Conservation (phyloP, 768 basidiomycete genomes). For the Kwoniella sp. region DNA sequence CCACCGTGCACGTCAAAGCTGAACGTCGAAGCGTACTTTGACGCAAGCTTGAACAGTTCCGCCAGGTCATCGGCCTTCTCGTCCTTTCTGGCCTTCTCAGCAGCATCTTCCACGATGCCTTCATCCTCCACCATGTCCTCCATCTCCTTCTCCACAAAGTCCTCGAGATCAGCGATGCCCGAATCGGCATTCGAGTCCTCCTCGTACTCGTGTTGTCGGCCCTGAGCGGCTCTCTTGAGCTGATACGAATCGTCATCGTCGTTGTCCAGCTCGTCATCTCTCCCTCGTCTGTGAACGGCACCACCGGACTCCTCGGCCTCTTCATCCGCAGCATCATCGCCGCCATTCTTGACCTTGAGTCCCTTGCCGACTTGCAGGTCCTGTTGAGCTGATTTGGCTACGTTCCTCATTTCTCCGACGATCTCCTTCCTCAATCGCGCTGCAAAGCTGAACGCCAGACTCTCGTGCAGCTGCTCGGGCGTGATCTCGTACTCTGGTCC, state of each 20-base stretch:
- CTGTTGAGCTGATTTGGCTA: constrained; percentile 74
- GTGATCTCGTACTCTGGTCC: constrained; percentile 76
- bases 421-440: constrained; percentile 82
- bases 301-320: constrained; percentile 44
- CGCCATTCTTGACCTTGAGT: constrained; percentile 37
- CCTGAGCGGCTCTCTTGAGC: constrained; percentile 55
- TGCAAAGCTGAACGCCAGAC: constrained; percentile 76
- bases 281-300: constrained; percentile 52
- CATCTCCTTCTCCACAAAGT: constrained; percentile 45
- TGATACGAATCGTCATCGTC: constrained; percentile 63
- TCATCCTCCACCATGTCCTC: constrained; percentile 61
- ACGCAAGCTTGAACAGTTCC: constrained; percentile 59
- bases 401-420: constrained; percentile 79
- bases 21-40: constrained; percentile 73
- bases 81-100: constrained; percentile 58
- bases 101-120: constrained; percentile 79
- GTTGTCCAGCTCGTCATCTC: constrained; percentile 61
- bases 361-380: constrained; percentile 76
- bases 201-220: constrained; percentile 63
- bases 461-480: constrained; percentile 70
- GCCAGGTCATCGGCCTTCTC: constrained; percentile 46
- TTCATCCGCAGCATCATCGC: constrained; percentile 56
- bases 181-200: constrained; percentile 61
- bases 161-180: constrained; percentile 45
- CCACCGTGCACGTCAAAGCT: constrained; percentile 62